These are phyloP conservation scores for Pisolithus orientalis DNA, from an alignment of 768 basidiomycete genomes.

Conservation along the genomic window DNA sequence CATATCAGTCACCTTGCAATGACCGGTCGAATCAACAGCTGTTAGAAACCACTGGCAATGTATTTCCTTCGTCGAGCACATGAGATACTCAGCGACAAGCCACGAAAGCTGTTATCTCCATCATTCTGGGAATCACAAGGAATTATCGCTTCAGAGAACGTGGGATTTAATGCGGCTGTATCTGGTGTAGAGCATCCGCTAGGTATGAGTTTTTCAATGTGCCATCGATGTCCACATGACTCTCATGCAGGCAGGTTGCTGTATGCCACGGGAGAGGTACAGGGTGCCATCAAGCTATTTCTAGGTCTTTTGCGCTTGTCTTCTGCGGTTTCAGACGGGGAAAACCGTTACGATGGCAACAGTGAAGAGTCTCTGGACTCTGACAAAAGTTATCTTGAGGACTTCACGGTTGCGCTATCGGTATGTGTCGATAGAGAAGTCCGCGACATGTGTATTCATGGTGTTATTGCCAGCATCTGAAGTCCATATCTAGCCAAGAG, in stretches of 20 bases:
- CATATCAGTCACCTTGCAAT: slow-evolving; percentile 2
- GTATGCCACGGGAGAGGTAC: slow-evolving; percentile 85
- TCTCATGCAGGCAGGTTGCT: slow-evolving; percentile 63
- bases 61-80: slow-evolving; percentile 72
- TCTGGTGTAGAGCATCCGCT: slow-evolving; percentile 76
- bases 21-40: slow-evolving; percentile 1
- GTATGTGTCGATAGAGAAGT: slow-evolving; percentile 31
- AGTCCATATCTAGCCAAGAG: slow-evolving; percentile 46
- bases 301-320: slow-evolving; percentile 60
- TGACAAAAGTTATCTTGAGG: slow-evolving; percentile 75
- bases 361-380: slow-evolving; percentile 31
- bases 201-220: slow-evolving; percentile 35
- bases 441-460: background rate
- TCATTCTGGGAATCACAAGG: slow-evolving; percentile 78
- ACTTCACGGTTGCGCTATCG: slow-evolving; percentile 81
- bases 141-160: slow-evolving; percentile 28
- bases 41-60: slow-evolving; percentile 80
- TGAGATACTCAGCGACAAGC: slow-evolving; percentile 47
- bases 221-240: slow-evolving; percentile 4
- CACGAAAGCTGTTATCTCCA: slow-evolving; percentile 59
- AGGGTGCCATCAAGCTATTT: slow-evolving; percentile 73
- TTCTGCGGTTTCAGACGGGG: slow-evolving; percentile 14
- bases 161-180: slow-evolving; percentile 57
- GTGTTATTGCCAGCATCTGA: slow-evolving; percentile 54
- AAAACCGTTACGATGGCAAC: slow-evolving; percentile 15